These are phyloP conservation scores for Saururus chinensis DNA, from an alignment of 164 flowering plant species.

Conservation along the genomic window DNA sequence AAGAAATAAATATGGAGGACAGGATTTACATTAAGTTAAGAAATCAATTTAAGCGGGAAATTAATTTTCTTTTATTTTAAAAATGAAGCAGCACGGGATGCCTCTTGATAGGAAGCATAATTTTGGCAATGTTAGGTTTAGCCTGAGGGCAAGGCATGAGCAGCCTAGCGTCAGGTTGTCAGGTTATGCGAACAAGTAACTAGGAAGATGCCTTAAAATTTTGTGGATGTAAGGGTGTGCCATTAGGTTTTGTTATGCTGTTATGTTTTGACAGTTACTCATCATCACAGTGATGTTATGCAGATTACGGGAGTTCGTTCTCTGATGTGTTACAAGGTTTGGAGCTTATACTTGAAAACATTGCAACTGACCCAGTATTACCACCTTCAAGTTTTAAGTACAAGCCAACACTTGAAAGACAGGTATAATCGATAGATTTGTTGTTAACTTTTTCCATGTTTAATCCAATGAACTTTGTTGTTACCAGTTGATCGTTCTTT, in stretches of 20 bases:
- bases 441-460: not conserved
- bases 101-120: too few relatives aligned
- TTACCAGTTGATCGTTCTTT: not conserved
- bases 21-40: too few relatives aligned
- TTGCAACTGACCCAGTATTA: slow-evolving; percentile 38
- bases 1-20: too few relatives aligned
- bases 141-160: too few relatives aligned
- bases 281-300: slow-evolving; percentile 7
- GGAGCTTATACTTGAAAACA: slow-evolving; percentile 55
- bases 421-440: slow-evolving; percentile 30
- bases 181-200: too few relatives aligned
- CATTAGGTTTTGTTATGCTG: not conserved
- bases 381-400: slow-evolving; percentile 76
- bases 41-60: too few relatives aligned
- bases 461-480: not conserved
- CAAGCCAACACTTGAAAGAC: slow-evolving; percentile 71
- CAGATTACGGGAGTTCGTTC: slow-evolving; percentile 86
- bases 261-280: not conserved
- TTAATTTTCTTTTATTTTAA: too few relatives aligned
- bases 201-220: too few relatives aligned
- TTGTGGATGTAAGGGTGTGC: not conserved
- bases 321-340: slow-evolving; percentile 71
- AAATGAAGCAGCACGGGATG: too few relatives aligned
- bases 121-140: too few relatives aligned
- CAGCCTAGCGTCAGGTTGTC: too few relatives aligned